phyloP scores from a whole-genome alignment of 2,329 filamentous ascomycete species.

The Diplocarpon rosae region DNA sequence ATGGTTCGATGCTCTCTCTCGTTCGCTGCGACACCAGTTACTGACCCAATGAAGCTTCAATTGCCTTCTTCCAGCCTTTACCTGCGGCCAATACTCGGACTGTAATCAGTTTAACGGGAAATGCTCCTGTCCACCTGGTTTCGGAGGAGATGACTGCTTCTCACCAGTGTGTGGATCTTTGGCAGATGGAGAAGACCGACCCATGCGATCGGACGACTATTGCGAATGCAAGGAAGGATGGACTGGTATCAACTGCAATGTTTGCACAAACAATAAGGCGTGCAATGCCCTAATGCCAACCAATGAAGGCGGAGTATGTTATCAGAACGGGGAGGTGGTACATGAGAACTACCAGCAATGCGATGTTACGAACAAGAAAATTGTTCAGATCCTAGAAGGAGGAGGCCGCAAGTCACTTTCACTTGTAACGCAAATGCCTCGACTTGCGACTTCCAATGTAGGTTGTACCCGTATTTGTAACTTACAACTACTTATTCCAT shows the following conservation, averaged over 20 bases:
- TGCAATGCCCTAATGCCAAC: slow-evolving; percentile 84
- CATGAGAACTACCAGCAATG: slow-evolving; percentile 97
- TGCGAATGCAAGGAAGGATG: slow-evolving; percentile 91
- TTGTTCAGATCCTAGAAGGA: slow-evolving; percentile 74
- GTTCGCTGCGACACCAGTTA: slow-evolving; percentile 1
- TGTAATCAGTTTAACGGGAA: slow-evolving; percentile 88
- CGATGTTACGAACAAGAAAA: slow-evolving; percentile 93
- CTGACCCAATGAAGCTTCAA: slow-evolving; percentile 61
- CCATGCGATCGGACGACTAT: slow-evolving; percentile 55
- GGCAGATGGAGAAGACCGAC: slow-evolving; percentile 67
- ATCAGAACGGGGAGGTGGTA: slow-evolving; percentile 79
- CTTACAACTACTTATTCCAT: slow-evolving; percentile 2
- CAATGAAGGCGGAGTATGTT: slow-evolving; percentile 76
- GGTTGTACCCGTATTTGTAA: slow-evolving; percentile 24
- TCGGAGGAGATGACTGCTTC: slow-evolving; percentile 88
- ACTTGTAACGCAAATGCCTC: slow-evolving; percentile 66
- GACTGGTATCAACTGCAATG: slow-evolving; percentile 96
- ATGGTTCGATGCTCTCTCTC: slow-evolving; percentile 41
- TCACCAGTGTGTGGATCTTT: slow-evolving; percentile 85
- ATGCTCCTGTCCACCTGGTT: slow-evolving; percentile 84
- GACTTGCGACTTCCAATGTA: slow-evolving; percentile 92
- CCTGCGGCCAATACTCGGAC: slow-evolving; percentile 78
- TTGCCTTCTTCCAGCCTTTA: slow-evolving; percentile 87
- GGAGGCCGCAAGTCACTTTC: slow-evolving; percentile 89
- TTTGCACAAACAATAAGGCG: slow-evolving; percentile 73